These are phyloP conservation scores for Bipolaris victoriae DNA, from an alignment of 2,329 filamentous ascomycete species.

Conservation along the genomic window DNA sequence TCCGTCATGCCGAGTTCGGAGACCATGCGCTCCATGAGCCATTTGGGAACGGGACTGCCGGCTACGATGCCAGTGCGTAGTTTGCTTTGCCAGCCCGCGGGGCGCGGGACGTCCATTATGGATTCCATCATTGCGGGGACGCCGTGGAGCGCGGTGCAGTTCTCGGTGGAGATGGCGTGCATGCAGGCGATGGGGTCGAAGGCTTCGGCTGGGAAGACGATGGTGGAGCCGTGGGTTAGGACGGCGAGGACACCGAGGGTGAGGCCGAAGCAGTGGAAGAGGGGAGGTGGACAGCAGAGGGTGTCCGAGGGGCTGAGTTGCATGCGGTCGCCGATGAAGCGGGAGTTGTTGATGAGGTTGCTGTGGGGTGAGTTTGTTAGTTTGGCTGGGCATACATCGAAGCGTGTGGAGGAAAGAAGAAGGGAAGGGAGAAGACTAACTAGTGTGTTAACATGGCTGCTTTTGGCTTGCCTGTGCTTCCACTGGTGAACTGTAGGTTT, in stretches of 20 bases:
- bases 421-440: conserved; percentile 23
- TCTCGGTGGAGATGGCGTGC: conserved; percentile 61
- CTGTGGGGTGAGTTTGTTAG: conserved; percentile 20
- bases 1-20: conserved; percentile 75
- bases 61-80: conserved; percentile 80
- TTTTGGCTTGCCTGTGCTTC: conserved; percentile 48
- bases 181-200: conserved; percentile 73
- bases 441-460: conserved; percentile 50
- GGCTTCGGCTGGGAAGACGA: conserved; percentile 74
- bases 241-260: conserved; percentile 76
- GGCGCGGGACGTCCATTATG: conserved; percentile 58
- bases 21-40: conserved; percentile 75
- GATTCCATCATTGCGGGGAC: conserved; percentile 87
- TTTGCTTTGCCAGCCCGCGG: conserved; percentile 49
- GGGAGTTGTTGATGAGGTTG: conserved; percentile 50
- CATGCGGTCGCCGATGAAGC: conserved; percentile 70
- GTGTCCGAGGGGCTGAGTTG: conserved; percentile 67
- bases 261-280: conserved; percentile 87
- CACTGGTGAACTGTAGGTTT: conserved; percentile 49
- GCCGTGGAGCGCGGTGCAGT: conserved; percentile 74
- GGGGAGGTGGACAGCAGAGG: conserved; percentile 79
- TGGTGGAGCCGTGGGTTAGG: conserved; percentile 75
- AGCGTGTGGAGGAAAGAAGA: no score
- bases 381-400: not conserved
- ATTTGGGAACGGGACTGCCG: conserved; percentile 75